Evolutionary conservation across 108 stramenopile species (phyloP), one percentile per base, ranked within the genome.

Genomic region (Nitzschia sp.): DNA sequence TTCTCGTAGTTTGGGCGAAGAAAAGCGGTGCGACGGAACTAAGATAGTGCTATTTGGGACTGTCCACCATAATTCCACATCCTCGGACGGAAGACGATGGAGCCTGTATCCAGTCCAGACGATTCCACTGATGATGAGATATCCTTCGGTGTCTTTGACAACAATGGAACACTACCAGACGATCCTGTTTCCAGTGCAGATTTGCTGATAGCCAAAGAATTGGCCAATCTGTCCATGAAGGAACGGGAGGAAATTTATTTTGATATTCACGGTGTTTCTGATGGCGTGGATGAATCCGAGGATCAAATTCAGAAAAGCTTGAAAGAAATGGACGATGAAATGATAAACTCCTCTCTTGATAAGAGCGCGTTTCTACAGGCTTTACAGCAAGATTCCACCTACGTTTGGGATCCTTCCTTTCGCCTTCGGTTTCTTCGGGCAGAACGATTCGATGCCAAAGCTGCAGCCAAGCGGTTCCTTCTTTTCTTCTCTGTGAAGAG

Each of bases 401-500:
- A 79, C 22, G 70, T 82, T 7, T 21, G 64, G 10, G 40, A 57
- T 7, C 12, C 15, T 0, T 40, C 61, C 17, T 79, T 79, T 57
- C 65, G 57, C 5, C 65, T 82, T 37, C 65, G 55, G 60, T 79
- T 82, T 53, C 46, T 82, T 14, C 46, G 81, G 19, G 51, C 78
- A 3, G 75, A 72, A 19, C 39, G 21, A 12, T 82, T 76, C 42
- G 75, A 82, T 62, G 41, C 51, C 5, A 66, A 24, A 10, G 41
- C 46, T 7, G 75, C 81, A 8, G 78, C 75, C 6, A 20, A 40
- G 6, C 63, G 71, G 1, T 56, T 82, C 15, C 60, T 59, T 2
- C n/a, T 51, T 3, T 56, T 79, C 55, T 79, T 75, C 26, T 69
- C 77, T 38, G 48, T 65, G 51, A 82, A 82, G 60, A 29, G 72